Conservation (phyloP, 1,284 basidiomycete species). For the Cryptococcus sp. region DNA sequence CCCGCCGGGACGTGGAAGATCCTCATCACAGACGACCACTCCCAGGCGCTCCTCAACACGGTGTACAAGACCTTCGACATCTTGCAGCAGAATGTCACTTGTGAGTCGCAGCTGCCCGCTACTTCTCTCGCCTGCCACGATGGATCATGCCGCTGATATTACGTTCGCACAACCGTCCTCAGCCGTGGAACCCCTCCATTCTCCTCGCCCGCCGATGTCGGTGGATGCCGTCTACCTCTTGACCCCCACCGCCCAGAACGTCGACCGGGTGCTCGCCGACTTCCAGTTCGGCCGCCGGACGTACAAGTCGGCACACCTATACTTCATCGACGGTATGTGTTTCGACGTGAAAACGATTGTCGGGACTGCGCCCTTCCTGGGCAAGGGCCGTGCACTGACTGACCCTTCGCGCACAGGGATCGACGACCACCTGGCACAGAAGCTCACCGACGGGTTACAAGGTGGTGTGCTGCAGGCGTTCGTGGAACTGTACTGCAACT, state of each 20-base stretch:
- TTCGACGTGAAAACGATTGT: neutral
- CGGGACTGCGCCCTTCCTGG: too few relatives aligned
- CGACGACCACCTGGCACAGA: slow-evolving; percentile 67
- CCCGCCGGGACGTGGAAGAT: slow-evolving; percentile 89
- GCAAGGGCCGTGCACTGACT: neutral
- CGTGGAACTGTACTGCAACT: slow-evolving; percentile 83
- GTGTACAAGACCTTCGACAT: slow-evolving; percentile 93
- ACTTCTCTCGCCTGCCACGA: too few relatives aligned
- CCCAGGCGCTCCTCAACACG: slow-evolving; percentile 75
- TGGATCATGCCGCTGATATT: neutral
- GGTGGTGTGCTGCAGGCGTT: slow-evolving; percentile 59
- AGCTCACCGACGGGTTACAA: slow-evolving; percentile 56
- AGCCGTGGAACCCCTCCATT: slow-evolving; percentile 54
- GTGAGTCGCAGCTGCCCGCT: slow-evolving; percentile 58
- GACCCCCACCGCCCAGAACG: slow-evolving; percentile 91
- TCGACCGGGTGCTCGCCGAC: slow-evolving; percentile 85
- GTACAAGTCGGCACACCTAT: slow-evolving; percentile 85
- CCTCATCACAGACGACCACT: slow-evolving; percentile 89
- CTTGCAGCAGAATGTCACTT: slow-evolving; percentile 86
- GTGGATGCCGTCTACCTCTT: slow-evolving; percentile 91
- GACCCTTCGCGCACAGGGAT: slow-evolving; percentile 32
- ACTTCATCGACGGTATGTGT: slow-evolving; percentile 85
- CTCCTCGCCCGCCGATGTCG: slow-evolving; percentile 66
- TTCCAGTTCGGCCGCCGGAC: slow-evolving; percentile 62
- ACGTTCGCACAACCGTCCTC: neutral